Percentiles rank a stretch among this genome's conserved stretches.
Conservation (phyloP, 1,284 basidiomycete genomes). For the Peniophora sp. region DNA sequence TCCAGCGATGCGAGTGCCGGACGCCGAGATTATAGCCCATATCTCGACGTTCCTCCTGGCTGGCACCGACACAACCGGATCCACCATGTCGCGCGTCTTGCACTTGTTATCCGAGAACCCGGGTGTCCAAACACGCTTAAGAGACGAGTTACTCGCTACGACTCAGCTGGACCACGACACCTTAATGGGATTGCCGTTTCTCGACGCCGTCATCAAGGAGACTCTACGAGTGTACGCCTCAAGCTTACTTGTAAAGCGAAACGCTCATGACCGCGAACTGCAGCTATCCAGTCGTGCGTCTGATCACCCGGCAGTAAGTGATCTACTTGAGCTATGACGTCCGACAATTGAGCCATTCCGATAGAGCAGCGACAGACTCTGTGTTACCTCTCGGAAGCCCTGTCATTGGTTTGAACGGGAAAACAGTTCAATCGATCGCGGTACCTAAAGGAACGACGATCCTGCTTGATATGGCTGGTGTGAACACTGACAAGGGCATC, state of each 20-base stretch:
- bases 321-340: too few relatives aligned
- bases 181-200: conserved; percentile 28
- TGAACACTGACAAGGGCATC: conserved; percentile 19
- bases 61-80: conserved; percentile 16
- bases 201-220: conserved; percentile 40
- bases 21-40: conserved; percentile 2
- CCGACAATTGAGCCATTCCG: too few relatives aligned
- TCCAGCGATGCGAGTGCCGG: conserved; percentile 4
- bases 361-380: too few relatives aligned
- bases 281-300: too few relatives aligned
- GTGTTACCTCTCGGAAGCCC: too few relatives aligned
- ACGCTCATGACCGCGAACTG: too few relatives aligned
- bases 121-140: conserved; percentile 11
- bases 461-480: conserved; percentile 13
- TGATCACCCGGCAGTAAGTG: too few relatives aligned
- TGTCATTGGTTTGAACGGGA: too few relatives aligned
- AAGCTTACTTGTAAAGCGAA: too few relatives aligned
- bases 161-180: conserved; percentile 26
- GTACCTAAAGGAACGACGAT: conserved; percentile 7
- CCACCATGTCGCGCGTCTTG: conserved; percentile 12
- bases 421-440: neutral
- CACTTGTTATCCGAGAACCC: conserved; percentile 12
- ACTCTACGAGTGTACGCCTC: conserved; percentile 30
- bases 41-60: conserved; percentile 15
- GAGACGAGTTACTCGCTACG: conserved; percentile 10